A percentile compares a stretch with the other conserved stretches of the same genome.
Evolutionary conservation across 306 rosid genomes (phyloP).

Genomic region (Cucumis cinereus): DNA sequence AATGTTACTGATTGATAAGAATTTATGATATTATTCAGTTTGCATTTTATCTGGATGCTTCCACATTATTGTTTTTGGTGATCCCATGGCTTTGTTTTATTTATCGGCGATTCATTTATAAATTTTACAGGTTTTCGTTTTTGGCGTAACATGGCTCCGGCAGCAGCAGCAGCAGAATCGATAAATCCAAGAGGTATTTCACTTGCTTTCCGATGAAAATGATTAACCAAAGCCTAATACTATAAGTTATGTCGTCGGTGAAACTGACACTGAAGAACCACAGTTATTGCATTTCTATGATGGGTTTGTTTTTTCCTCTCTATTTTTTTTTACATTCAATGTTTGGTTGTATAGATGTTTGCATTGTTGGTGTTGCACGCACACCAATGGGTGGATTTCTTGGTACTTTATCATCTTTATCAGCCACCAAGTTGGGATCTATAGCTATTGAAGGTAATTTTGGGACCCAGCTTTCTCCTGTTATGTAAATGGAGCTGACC

Average conservation of each 20-base stretch:
- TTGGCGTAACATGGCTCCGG: constrained; percentile 42
- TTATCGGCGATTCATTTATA: neutral
- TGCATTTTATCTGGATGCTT: neutral
- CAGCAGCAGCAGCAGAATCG: constrained; percentile 30
- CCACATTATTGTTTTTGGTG: neutral
- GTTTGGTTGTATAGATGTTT: constrained; percentile 57
- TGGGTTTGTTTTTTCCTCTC: neutral
- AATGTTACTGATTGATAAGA: neutral
- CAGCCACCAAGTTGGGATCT: constrained; percentile 93
- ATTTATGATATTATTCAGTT: neutral
- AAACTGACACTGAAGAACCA: neutral
- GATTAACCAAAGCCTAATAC: neutral
- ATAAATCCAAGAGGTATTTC: constrained; percentile 64
- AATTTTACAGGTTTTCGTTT: neutral
- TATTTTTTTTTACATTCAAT: neutral
- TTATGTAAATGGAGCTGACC: neutral
- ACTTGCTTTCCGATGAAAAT: neutral
- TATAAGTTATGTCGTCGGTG: neutral
- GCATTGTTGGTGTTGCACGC: constrained; percentile 91
- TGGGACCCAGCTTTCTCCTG: neutral
- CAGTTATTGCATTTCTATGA: neutral
- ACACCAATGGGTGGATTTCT: constrained; percentile 97
- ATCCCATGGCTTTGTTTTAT: neutral
- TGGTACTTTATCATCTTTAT: constrained; percentile 66
- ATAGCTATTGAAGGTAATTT: constrained; percentile 69